These are phyloP conservation scores for Moesziomyces parantarcticus DNA, from an alignment of 1,284 basidiomycete genomes.

Conservation along the genomic window DNA sequence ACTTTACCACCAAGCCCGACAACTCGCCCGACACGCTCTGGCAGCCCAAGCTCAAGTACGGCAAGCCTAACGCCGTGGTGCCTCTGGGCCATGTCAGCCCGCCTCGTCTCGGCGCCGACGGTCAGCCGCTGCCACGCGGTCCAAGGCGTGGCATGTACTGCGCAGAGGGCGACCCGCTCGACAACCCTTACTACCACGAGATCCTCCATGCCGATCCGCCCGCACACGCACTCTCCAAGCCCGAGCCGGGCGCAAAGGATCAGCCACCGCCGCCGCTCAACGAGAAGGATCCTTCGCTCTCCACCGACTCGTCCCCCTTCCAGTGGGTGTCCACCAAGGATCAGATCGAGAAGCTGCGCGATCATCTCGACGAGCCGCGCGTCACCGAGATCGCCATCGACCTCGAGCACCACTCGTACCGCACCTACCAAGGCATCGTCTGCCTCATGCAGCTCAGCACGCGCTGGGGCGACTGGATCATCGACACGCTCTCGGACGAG, in stretches of 20 bases:
- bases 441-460: slow-evolving; percentile 89
- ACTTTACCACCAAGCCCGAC: slow-evolving; percentile 61
- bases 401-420: slow-evolving; percentile 89
- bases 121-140: slow-evolving; percentile 20
- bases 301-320: slow-evolving; percentile 79
- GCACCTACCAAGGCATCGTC: slow-evolving; percentile 86
- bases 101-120: slow-evolving; percentile 17
- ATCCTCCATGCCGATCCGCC: slow-evolving; percentile 53
- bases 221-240: slow-evolving; percentile 64
- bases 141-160: slow-evolving; percentile 62
- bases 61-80: slow-evolving; percentile 63
- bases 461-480: slow-evolving; percentile 83
- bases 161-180: slow-evolving; percentile 61
- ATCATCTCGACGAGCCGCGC: slow-evolving; percentile 69
- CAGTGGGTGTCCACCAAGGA: slow-evolving; percentile 77
- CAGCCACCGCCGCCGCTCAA: slow-evolving; percentile 53
- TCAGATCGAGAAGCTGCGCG: slow-evolving; percentile 76
- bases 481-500: slow-evolving; percentile 77
- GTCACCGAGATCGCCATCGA: slow-evolving; percentile 90
- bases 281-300: slow-evolving; percentile 60
- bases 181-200: slow-evolving; percentile 64
- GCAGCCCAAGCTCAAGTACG: slow-evolving; percentile 52
- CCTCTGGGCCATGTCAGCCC: slow-evolving; percentile 45
- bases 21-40: slow-evolving; percentile 52
- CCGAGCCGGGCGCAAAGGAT: slow-evolving; percentile 21